Evolutionary conservation across 257 asterid genomes (phyloP), one percentile per base, ranked within the genome.

Genomic region (Cordia subcordata): DNA sequence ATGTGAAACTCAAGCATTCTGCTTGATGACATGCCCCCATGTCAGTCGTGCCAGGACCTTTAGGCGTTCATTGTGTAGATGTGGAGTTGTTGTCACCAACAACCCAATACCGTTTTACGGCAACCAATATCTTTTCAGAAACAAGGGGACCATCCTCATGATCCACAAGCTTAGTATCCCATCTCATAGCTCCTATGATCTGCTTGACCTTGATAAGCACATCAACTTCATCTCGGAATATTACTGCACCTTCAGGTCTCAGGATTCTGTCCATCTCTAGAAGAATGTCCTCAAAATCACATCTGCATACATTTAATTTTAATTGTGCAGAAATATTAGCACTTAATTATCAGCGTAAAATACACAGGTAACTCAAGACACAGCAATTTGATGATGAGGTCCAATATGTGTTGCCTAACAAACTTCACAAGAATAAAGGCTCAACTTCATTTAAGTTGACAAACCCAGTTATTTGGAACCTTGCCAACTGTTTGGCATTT

Each of bases 131-230:
- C 76, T 92, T 92, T 85, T 84, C 90, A 0, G 90, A 88, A 38
- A 88, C 83, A 33, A 88, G 94, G 54, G 98, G 98, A 9, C 98
- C 95, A 9, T 92, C 95, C 62, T 92, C 98, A 13, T 92, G 98
- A 77, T 92, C 98, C 57, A 83, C 65, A 88, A 92, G 69, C 72
- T 85, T 92, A 39, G 82, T 81, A 51, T 79, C 81, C 90, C 93
- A 92, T 62, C 76, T 78, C 91, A 92, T 82, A 19, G 85, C 95
- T 15, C 82, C 79, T 8, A 86, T 81, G 75, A 86, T 73, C 75
- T 74, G 83, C 79, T 75, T 86, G 82, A 88, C 96, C 74, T 84
- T 85, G 52, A 86, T 83, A 13, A 91, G 90, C 35, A 84, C 96
- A 35, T 91, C 96, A 9, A 91, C 95, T 67, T 82, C 86, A 20